Conservation (phyloP, 805 yeast genomes). For the Zygosaccharomyces siamensis region DNA sequence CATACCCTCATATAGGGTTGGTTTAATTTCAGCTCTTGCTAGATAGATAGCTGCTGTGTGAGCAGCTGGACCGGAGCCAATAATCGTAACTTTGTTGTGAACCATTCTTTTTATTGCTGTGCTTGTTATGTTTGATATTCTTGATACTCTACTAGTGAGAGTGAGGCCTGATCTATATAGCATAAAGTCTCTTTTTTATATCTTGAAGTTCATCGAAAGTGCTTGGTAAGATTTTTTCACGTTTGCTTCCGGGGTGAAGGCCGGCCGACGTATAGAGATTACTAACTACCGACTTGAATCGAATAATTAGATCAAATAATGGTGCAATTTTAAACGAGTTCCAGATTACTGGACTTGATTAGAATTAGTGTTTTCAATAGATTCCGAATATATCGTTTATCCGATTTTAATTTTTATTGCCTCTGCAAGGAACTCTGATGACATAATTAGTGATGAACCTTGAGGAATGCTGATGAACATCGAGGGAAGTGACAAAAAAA, state of each 20-base stretch:
- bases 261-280: conserved; percentile 5
- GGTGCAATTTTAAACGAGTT: not conserved
- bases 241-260: conserved; percentile 2
- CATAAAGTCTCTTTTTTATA: conserved; percentile 1
- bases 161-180: not conserved
- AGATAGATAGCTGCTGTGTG: conserved; percentile 98
- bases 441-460: too few relatives aligned
- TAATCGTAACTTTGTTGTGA: conserved; percentile 78
- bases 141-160: not conserved
- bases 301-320: not conserved
- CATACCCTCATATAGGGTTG: conserved; percentile 92
- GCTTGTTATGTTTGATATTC: not conserved
- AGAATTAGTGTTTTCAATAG: not conserved
- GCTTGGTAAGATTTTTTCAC: conserved; percentile 4
- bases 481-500: too few relatives aligned
- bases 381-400: too few relatives aligned
- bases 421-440: too few relatives aligned
- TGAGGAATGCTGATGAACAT: too few relatives aligned
- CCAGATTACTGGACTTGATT: not conserved
- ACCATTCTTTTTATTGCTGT: conserved; percentile 49
- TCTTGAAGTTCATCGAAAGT: not conserved
- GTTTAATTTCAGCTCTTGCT: conserved; percentile 93
- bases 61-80: conserved; percentile 99
- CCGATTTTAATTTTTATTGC: too few relatives aligned
- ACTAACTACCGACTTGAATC: not conserved